These are phyloP conservation scores for Microbotryum lychnidis-dioicae DNA, from an alignment of 1,284 basidiomycete species.

Conservation along the genomic window DNA sequence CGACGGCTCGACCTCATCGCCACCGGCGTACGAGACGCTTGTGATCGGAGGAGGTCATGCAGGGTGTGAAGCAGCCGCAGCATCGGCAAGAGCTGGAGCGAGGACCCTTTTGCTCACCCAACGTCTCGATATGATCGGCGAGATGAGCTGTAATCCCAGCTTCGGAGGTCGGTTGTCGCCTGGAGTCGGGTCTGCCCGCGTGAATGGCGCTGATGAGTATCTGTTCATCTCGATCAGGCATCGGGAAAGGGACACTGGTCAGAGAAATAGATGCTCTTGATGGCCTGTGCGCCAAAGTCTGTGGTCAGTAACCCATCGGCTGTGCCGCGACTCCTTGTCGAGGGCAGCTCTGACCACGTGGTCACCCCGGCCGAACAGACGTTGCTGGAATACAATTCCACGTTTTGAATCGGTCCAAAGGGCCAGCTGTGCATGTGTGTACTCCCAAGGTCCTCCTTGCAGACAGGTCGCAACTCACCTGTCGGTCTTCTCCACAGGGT, in stretches of 20 bases:
- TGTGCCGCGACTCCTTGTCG: neutral
- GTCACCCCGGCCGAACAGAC: slow-evolving; percentile 46
- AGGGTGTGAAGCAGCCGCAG: slow-evolving; percentile 80
- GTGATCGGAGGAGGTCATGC: slow-evolving; percentile 88
- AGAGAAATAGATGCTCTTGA: slow-evolving; percentile 73
- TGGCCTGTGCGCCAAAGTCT: slow-evolving; percentile 32
- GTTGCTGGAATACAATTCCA: slow-evolving; percentile 80
- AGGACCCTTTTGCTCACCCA: slow-evolving; percentile 72
- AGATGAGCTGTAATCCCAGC: slow-evolving; percentile 83
- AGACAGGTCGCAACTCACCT: no score
- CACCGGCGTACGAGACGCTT: slow-evolving; percentile 36
- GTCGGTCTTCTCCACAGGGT: slow-evolving; percentile 49
- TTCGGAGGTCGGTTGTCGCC: slow-evolving; percentile 45
- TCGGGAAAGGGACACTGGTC: slow-evolving; percentile 82
- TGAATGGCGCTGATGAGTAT: neutral
- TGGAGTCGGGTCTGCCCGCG: no score
- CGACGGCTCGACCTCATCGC: no score
- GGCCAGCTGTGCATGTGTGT: slow-evolving; percentile 72
- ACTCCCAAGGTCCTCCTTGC: neutral
- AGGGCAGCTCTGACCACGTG: neutral
- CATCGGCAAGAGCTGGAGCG: slow-evolving; percentile 70
- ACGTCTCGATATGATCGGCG: slow-evolving; percentile 67
- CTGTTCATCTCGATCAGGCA: slow-evolving; percentile 42
- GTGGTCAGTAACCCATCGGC: slow-evolving; percentile 18
- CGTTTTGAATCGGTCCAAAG: slow-evolving; percentile 74